These are phyloP conservation scores for Alloteropsis semialata DNA, from an alignment of 176 grass and related monocot species.

Conservation along the genomic window DNA sequence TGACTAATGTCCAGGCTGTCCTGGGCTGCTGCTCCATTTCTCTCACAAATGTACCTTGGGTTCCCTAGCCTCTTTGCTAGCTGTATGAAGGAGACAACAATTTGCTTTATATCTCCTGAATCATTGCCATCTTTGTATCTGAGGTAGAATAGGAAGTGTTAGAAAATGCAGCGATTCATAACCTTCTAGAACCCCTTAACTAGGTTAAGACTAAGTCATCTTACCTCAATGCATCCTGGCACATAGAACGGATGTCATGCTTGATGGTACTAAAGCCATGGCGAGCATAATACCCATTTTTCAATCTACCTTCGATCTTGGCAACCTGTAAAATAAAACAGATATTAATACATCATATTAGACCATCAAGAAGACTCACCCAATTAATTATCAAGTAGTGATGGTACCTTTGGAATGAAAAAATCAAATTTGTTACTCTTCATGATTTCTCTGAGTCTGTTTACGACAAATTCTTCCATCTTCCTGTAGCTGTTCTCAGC, in stretches of 20 bases:
- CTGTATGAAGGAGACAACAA: conserved; percentile 91
- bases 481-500: conserved; percentile 79
- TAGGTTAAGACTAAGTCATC: conserved; percentile 31
- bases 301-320: conserved; percentile 90
- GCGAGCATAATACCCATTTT: conserved; percentile 87
- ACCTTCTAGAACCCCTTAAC: conserved; percentile 17
- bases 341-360: neutral
- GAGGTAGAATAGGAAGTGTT: conserved; percentile 36
- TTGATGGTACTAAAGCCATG: conserved; percentile 86
- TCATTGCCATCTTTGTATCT: conserved; percentile 79
- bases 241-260: conserved; percentile 96
- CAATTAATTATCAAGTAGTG: neutral
- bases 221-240: conserved; percentile 93
- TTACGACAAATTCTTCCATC: conserved; percentile 76
- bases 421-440: conserved; percentile 82
- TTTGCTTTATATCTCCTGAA: conserved; percentile 78
- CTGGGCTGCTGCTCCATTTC: conserved; percentile 58
- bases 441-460: conserved; percentile 86
- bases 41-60: conserved; percentile 59
- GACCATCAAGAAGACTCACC: neutral
- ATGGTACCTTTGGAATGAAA: conserved; percentile 75
- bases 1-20: conserved; percentile 55
- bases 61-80: conserved; percentile 90
- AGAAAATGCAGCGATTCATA: conserved; percentile 31
- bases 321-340: conserved; percentile 66